A percentile compares a stretch with the other conserved stretches of the same genome.
phyloP scores from a whole-genome alignment of 768 basidiomycete species.

The Cantharellus cinnabarinus region DNA sequence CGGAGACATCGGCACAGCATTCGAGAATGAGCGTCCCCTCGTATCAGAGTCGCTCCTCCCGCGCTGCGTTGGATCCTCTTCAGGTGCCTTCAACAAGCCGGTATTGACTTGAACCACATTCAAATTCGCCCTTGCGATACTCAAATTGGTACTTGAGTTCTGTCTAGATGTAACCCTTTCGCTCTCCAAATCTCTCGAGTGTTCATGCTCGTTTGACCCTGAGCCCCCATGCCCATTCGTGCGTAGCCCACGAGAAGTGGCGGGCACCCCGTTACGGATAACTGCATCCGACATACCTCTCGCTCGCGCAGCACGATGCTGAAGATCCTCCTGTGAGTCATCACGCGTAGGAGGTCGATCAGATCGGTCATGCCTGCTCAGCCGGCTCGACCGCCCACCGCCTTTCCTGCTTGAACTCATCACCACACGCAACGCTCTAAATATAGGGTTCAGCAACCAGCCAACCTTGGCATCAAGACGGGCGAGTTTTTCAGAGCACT shows the following conservation, averaged over 20 bases:
- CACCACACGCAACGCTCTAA: background rate
- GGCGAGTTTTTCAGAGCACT: conserved; percentile 12
- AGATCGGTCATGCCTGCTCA: background rate
- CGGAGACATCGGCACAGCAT: background rate
- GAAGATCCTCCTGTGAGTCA: background rate
- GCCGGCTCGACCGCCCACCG: background rate
- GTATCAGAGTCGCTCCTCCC: background rate
- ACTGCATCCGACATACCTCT: background rate
- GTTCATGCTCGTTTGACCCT: background rate
- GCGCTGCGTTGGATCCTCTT: background rate
- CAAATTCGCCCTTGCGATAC: background rate
- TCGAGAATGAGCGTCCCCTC: background rate
- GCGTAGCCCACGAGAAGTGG: background rate
- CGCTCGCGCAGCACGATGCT: background rate
- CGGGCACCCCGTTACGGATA: background rate
- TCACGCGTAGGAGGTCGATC: background rate
- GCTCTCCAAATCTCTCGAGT: too few relatives aligned
- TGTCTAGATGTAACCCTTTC: too few relatives aligned
- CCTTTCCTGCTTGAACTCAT: background rate
- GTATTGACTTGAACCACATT: background rate
- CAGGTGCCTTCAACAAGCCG: background rate
- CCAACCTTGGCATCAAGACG: too few relatives aligned
- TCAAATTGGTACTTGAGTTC: too few relatives aligned
- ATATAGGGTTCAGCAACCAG: background rate
- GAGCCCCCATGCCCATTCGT: background rate